Percentiles rank a stretch among this genome's conserved stretches.
These are phyloP conservation scores for Helenozyma baotianmanensis DNA, from an alignment of 805 yeast species.

Conservation along the genomic window DNA sequence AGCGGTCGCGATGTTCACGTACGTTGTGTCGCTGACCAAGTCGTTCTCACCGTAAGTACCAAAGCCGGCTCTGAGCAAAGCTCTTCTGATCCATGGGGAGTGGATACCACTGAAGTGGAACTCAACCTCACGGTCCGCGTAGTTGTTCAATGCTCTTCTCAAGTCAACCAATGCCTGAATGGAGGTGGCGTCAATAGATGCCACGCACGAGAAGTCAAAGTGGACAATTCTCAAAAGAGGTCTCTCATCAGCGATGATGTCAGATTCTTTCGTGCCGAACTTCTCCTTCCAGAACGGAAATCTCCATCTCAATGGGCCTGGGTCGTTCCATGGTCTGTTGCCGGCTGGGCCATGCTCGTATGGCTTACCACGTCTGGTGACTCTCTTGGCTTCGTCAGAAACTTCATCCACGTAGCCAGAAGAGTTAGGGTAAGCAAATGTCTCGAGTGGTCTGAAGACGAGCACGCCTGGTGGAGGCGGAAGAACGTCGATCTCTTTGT, in stretches of 20 bases:
- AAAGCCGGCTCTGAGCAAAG: slow-evolving; percentile 70
- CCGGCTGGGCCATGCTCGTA: slow-evolving; percentile 35
- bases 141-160: slow-evolving; percentile 63
- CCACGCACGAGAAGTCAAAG: slow-evolving; percentile 75
- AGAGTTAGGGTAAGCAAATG: slow-evolving; percentile 78
- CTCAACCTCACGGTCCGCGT: slow-evolving; percentile 81
- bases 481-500: slow-evolving; percentile 51
- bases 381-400: slow-evolving; percentile 57
- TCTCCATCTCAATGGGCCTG: slow-evolving; percentile 53
- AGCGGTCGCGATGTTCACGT: slow-evolving; percentile 35
- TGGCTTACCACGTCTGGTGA: slow-evolving; percentile 59
- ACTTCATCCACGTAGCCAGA: slow-evolving; percentile 68
- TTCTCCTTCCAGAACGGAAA: slow-evolving; percentile 26
- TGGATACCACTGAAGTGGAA: slow-evolving; percentile 83
- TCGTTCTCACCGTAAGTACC: slow-evolving; percentile 50
- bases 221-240: slow-evolving; percentile 71
- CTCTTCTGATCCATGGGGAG: slow-evolving; percentile 83
- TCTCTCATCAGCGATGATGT: slow-evolving; percentile 39
- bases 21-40: slow-evolving; percentile 34
- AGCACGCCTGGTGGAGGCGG: slow-evolving; percentile 91
- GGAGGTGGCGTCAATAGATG: slow-evolving; percentile 75
- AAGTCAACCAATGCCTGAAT: slow-evolving; percentile 75
- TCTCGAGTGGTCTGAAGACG: slow-evolving; percentile 78
- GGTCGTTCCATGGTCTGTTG: slow-evolving; percentile 88
- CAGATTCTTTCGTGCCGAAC: slow-evolving; percentile 13